These are phyloP conservation scores for Xylariaceae sp. DNA, from an alignment of 2,329 filamentous ascomycete genomes.

Conservation along the genomic window DNA sequence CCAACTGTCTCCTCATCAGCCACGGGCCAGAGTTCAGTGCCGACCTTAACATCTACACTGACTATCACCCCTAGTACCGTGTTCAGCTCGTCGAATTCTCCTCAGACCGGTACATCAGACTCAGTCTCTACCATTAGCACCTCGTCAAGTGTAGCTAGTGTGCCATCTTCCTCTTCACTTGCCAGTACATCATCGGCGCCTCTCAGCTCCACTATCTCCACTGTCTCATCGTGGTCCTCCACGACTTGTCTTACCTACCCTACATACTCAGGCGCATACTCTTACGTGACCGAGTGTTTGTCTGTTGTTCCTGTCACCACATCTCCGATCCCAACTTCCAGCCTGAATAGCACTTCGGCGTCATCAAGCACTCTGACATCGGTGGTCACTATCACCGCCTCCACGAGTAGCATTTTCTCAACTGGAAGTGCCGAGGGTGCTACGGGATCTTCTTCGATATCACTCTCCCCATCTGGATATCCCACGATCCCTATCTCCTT, in stretches of 20 bases:
- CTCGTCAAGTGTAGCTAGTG: neutral
- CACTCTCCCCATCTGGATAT: constrained; percentile 2
- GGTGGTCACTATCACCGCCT: neutral
- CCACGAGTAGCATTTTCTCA: constrained; percentile 8
- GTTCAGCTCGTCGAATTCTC: neutral
- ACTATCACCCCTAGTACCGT: neutral
- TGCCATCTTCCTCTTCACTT: no score
- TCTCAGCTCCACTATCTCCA: neutral
- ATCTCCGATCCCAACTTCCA: neutral
- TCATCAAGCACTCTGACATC: constrained; percentile 8
- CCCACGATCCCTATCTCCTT: constrained; percentile 3
- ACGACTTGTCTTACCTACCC: neutral
- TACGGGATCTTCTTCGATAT: constrained; percentile 5
- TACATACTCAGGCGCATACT: neutral
- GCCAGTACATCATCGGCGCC: neutral
- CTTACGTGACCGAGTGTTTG: neutral
- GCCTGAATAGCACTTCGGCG: neutral
- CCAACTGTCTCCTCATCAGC: no score
- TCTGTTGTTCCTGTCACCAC: constrained; percentile 4
- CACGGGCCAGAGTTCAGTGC: neutral
- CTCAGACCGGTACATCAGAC: neutral
- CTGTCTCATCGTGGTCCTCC: neutral
- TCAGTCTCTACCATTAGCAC: neutral
- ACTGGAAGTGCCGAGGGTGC: constrained; percentile 15
- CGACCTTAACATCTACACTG: neutral